Conservation (phyloP, 1,284 basidiomycete species). For the Leccinum olivaceoglutinosum region DNA sequence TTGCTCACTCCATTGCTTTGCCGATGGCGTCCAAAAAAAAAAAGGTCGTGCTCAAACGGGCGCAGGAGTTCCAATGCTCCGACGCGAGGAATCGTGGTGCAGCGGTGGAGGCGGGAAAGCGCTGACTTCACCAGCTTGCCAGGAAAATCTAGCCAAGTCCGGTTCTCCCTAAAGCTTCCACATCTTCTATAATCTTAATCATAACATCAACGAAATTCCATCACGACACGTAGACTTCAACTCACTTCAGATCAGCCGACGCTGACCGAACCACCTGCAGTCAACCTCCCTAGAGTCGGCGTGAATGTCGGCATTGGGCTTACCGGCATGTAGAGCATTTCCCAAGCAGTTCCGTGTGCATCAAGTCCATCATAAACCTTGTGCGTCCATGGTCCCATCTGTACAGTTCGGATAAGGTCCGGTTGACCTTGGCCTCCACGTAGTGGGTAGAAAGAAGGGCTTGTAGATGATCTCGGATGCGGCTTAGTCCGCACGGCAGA, state of each 20-base stretch:
- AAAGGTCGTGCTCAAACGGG: slow-evolving; percentile 70
- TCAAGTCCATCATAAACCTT: slow-evolving; percentile 92
- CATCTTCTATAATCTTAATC: slow-evolving; percentile 43
- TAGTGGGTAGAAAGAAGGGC: slow-evolving; percentile 81
- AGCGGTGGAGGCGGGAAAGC: slow-evolving; percentile 32
- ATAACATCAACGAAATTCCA: too few species aligned
- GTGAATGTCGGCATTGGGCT: slow-evolving; percentile 19
- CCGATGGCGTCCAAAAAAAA: slow-evolving; percentile 75
- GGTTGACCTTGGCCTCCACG: slow-evolving; percentile 77
- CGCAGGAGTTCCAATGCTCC: slow-evolving; percentile 63
- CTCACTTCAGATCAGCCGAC: too few species aligned
- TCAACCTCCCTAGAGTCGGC: background rate
- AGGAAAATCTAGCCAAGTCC: too few species aligned
- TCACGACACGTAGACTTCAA: too few species aligned
- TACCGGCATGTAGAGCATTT: slow-evolving; percentile 94
- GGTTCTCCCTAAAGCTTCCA: slow-evolving; percentile 41
- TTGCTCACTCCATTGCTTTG: slow-evolving; percentile 84
- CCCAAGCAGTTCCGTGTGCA: slow-evolving; percentile 93
- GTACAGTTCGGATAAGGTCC: slow-evolving; percentile 84
- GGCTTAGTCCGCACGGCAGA: slow-evolving; percentile 94
- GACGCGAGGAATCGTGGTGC: slow-evolving; percentile 42
- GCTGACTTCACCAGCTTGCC: too few species aligned
- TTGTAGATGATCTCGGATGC: slow-evolving; percentile 76
- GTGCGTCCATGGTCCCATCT: slow-evolving; percentile 98
- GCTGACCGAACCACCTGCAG: too few species aligned